Evolutionary conservation across 208 protist species (phyloP), one percentile per base, ranked within the genome.

Genomic region (Novymonas esmeraldas): DNA sequence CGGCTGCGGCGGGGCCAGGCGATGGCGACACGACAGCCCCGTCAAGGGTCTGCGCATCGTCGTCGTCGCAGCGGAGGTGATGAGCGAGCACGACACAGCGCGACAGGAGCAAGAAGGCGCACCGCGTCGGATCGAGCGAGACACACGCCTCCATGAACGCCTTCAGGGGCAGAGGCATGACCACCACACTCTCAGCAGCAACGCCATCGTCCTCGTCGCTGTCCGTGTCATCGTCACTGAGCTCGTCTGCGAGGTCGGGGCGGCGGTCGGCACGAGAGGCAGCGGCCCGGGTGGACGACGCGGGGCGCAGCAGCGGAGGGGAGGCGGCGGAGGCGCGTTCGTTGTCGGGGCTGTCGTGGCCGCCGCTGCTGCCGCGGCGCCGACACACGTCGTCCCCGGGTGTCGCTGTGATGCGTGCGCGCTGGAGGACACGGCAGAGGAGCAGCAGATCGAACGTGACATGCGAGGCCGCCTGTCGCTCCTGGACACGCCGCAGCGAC

Each of bases 71-170:
- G n/a, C 74, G 68, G 28, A 86, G 73, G 65, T 88, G 20, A 13
- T 55, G 67, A 2, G 78, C 76, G 22, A 80, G 42, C 3, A 91
- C 10, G 11, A 87, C 56, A 45, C 87, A 93, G 7, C 87, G 79
- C 1, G 83, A 89, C 60, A 93, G 76, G 41, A 87, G 62, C 11
- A 73, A 66, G 48, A 90, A 75, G 20, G 87, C 87, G 62, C 84
- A 89, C n/a, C 64, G 60, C 14, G 87, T 89, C 0, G 84, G 82
- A 46, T 83, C 76, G 14, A 85, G 70, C 0, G 76, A 69, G 34
- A 79, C 39, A 46, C 84, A 81, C 7, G 84, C 78, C 29, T 77
- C 82, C 29, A 89, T 54, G 38, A 93, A 93, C 16, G 81, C 29
- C 7, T 61, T 67, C 22, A 93, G 33, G 1, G 70, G 76, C 48